A percentile compares a stretch with the other conserved stretches of the same genome.
Evolutionary conservation across 129 eudicot species (phyloP).

Genomic region (Centaurea solstitialis): DNA sequence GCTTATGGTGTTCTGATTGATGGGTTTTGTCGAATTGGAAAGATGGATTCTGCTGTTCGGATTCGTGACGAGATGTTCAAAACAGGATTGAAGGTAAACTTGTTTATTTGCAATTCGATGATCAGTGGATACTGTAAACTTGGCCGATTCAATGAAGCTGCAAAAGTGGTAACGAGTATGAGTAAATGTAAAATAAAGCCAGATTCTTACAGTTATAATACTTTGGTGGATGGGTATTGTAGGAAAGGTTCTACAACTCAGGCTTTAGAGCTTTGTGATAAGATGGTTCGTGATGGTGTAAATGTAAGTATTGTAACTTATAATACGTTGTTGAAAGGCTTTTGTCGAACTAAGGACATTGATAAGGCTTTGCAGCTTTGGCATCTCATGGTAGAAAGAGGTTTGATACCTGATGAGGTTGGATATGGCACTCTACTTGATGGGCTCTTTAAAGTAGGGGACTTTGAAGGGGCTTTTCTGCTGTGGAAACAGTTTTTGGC

Average conservation of each 20-base stretch:
- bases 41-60: conserved; percentile 69
- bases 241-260: conserved; percentile 47
- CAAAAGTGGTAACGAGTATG: conserved; percentile 48
- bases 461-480: conserved; percentile 46
- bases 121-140: conserved; percentile 83
- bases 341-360: conserved; percentile 50
- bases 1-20: conserved; percentile 70
- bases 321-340: conserved; percentile 74
- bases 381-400: conserved; percentile 67
- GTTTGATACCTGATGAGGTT: conserved; percentile 59
- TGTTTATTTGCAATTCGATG: conserved; percentile 67
- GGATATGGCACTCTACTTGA: conserved; percentile 78
- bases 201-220: conserved; percentile 76
- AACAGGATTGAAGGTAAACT: conserved; percentile 55
- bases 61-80: conserved; percentile 63
- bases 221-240: conserved; percentile 71
- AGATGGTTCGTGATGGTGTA: conserved; percentile 59
- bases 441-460: conserved; percentile 61
- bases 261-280: conserved; percentile 58
- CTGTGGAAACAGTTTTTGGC: conserved; percentile 78
- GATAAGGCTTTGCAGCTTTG: conserved; percentile 71
- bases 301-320: conserved; percentile 56
- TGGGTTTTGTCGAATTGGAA: conserved; percentile 67
- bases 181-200: conserved; percentile 58
- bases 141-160: conserved; percentile 61